Percentiles rank a stretch among this genome's conserved stretches.
phyloP scores from a whole-genome alignment of 345 rosid genomes.

The Syzygium aromaticum region DNA sequence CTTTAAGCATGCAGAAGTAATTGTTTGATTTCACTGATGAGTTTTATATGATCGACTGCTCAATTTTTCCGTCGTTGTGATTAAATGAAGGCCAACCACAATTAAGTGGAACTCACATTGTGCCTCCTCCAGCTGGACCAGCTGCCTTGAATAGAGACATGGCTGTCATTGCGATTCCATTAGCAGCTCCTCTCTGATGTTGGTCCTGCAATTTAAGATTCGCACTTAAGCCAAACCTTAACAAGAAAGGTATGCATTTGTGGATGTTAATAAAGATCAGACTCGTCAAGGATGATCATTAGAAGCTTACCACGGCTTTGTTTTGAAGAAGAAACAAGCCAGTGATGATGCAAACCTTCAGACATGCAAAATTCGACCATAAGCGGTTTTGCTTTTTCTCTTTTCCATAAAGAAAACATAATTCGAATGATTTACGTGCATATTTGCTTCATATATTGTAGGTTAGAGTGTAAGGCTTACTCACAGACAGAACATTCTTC shows the following conservation, averaged over 20 bases:
- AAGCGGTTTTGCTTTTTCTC: neutral
- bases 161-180: constrained; percentile 40
- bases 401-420: neutral
- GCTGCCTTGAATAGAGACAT: constrained; percentile 41
- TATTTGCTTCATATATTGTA: neutral
- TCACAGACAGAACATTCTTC: constrained; percentile 61
- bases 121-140: constrained; percentile 50
- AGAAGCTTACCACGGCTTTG: constrained; percentile 33
- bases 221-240: neutral
- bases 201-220: constrained; percentile 25
- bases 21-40: neutral
- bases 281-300: neutral
- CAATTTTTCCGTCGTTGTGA: neutral
- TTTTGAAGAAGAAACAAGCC: constrained; percentile 41
- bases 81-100: neutral
- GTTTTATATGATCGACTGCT: neutral
- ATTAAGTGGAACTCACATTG: constrained; percentile 21
- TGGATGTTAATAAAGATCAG: neutral
- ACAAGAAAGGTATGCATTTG: neutral
- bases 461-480: constrained; percentile 1
- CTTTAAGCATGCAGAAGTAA: neutral
- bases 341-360: constrained; percentile 24
- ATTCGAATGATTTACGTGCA: neutral
- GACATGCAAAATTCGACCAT: neutral
- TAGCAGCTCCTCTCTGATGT: constrained; percentile 51